Conservation (phyloP, 495 filamentous ascomycete species). For the Beverwykella pulmonaria region DNA sequence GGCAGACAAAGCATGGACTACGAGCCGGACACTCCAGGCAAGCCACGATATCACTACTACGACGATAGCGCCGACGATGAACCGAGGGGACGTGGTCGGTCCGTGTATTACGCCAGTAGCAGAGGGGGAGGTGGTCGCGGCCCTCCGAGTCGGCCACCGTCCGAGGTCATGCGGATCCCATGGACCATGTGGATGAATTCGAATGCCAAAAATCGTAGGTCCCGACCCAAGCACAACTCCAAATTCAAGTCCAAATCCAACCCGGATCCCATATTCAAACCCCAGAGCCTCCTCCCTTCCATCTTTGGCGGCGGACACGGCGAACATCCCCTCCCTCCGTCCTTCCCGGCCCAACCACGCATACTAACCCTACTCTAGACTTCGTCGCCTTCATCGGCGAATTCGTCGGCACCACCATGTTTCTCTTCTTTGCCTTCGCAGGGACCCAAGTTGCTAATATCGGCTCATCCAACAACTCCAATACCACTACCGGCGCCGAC, state of each 20-base stretch:
- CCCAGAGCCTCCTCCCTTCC: not conserved
- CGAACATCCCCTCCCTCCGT: not conserved
- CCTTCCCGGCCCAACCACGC: slow-evolving; percentile 7
- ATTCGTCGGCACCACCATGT: slow-evolving; percentile 40
- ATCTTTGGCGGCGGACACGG: not conserved
- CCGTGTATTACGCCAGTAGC: not conserved
- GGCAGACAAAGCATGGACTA: slow-evolving; percentile 16
- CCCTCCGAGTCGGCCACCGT: slow-evolving; percentile 11
- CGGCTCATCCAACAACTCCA: slow-evolving; percentile 24
- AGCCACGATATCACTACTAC: slow-evolving; percentile 16
- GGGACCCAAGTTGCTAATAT: slow-evolving; percentile 36
- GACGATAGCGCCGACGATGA: slow-evolving; percentile 8
- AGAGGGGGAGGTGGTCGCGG: slow-evolving; percentile 10
- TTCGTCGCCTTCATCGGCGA: slow-evolving; percentile 39
- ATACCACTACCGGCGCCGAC: slow-evolving; percentile 27
- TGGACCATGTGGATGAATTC: slow-evolving; percentile 37
- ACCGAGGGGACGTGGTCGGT: not conserved
- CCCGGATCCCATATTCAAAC: not conserved
- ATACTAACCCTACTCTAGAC: slow-evolving; percentile 27
- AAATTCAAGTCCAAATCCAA: not conserved
- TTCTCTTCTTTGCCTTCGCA: slow-evolving; percentile 42
- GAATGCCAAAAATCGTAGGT: slow-evolving; percentile 30
- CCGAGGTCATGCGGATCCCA: slow-evolving; percentile 27
- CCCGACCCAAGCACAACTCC: not conserved
- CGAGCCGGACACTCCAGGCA: slow-evolving; percentile 18